Evolutionary conservation across 2,329 filamentous ascomycete genomes (phyloP).

Genomic region (Clonostachys solani): DNA sequence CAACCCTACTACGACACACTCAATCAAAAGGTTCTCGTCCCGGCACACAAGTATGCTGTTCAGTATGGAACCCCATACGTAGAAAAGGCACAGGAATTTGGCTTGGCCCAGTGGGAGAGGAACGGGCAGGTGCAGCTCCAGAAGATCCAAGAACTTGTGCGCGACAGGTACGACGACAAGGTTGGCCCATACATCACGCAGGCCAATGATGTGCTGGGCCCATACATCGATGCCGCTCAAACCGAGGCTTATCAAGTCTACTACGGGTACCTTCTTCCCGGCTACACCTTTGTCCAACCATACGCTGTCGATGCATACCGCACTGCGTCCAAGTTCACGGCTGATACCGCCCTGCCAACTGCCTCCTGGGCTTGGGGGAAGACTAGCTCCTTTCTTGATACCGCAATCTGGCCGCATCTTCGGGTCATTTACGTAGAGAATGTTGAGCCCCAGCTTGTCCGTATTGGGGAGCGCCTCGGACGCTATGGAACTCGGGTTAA

Average conservation of each 20-base stretch:
- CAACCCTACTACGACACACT: conserved; percentile 69
- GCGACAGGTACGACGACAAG: conserved; percentile 63
- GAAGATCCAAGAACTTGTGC: conserved; percentile 56
- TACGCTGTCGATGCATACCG: conserved; percentile 68
- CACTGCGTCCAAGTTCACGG: conserved; percentile 61
- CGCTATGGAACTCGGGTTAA: conserved; percentile 51
- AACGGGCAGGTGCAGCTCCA: conserved; percentile 71
- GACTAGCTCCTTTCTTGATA: conserved; percentile 66
- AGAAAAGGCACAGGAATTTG: conserved; percentile 61
- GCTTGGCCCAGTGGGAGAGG: conserved; percentile 71
- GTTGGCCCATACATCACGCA: conserved; percentile 72
- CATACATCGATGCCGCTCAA: conserved; percentile 68
- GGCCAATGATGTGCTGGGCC: conserved; percentile 51
- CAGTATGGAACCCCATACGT: conserved; percentile 74
- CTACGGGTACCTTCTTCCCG: conserved; percentile 68
- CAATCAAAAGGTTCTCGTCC: conserved; percentile 63
- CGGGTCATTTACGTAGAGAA: conserved; percentile 82
- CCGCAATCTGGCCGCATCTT: conserved; percentile 76
- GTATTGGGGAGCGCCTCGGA: conserved; percentile 86
- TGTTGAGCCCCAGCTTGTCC: conserved; percentile 89
- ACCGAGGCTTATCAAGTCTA: conserved; percentile 55
- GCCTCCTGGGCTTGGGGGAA: conserved; percentile 67
- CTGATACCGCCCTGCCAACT: conserved; percentile 68
- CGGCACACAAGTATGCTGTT: conserved; percentile 61
- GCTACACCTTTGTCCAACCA: conserved; percentile 70